Base-by-base conservation (phyloP, 306 rosid species). In the Cercis canadensis region DNA sequence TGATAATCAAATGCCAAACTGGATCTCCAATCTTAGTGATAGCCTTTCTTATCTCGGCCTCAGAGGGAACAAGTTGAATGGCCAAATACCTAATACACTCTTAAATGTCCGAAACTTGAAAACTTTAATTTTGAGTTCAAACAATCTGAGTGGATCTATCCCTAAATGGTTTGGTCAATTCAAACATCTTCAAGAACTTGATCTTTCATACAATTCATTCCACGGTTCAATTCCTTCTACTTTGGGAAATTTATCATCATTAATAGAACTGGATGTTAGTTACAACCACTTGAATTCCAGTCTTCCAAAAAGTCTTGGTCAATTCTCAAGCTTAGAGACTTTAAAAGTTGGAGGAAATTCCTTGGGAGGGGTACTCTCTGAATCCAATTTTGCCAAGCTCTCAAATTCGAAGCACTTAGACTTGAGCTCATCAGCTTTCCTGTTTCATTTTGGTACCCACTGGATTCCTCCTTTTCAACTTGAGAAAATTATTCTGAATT, bases 391-490 rank as follows among this genome's bases (percentile, higher is more conserved):
- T 2, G 6, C 4, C 15, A 68, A 76, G 24, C 75, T 76, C 8
- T 15, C 44, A 14, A 14, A 39, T 29, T 11, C 67, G 17, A 10
- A 6, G 14, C 58, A 64, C 0, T 6, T 74, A 15, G 10, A 5
- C 6, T n/a, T 43, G n/a, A 21, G 50, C 32, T 3, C n/a, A 3
- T 16, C 68, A 10, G 16, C 73, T 13, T 3, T n/a, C 8, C 36
- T 24, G 10, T 37, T 77, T 54, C 4, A 77, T 39, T 24, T 64
- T 3, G 31, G 45, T 46, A 47, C 73, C 15, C 0, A 45, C 1
- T 76, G 73, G 82, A 49, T 47, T 16, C 67, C 77, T 64, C 77
- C 77, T 3, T 44, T 53, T 0, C 40, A 46, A 24, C 36, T 76
- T 32, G 6, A 7, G 15, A 7, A 11, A 18, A 10, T 69, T 29